Base-by-base conservation (phyloP, 2,329 filamentous ascomycete genomes). In the Sporothrix humicola region DNA sequence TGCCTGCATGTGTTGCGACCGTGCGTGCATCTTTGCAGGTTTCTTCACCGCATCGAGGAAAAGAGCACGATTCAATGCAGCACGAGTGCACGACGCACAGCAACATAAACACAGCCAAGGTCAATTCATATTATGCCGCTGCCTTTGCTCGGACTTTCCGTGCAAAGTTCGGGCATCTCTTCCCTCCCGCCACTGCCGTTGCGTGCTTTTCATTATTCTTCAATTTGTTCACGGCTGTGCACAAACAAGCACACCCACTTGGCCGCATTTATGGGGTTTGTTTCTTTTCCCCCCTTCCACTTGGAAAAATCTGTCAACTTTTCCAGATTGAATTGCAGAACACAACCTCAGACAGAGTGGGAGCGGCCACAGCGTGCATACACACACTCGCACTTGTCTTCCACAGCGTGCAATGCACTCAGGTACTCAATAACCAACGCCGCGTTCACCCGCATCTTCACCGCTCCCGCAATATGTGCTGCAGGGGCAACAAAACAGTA, bases 61-160 rank as follows among this genome's bases (percentile, higher is more conserved):
- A 50, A 17, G 10, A 26, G 10, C 37, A 52, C 6, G 37, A 23
- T 7, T 37, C 31, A 7, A 12, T 37, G 8, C 46, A 68, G 17
- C 15, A 37, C 3, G 23, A 26, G 23, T 26, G 23, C 23, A 26
- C 23, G 23, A 26, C 23, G 23, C 31, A 37, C 31, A 37, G 31
- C 31, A 37, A 37, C 31, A 37, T 37, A n/a, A 44, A 20, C 8
- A 42, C 4, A 52, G 44, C 56, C 56, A 13, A 71, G 44, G 23
- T 23, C 56, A 8, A 9, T 52, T 46, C 26, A 72, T 69, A 69
- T 59, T 63, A 52, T 73, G 63, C 71, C 66, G 66, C 52, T 13
- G 71, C 50, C 68, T 69, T 37, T 61, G 50, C 42, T 50, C 52
- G 63, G 71, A 42, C 42, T 37, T 61, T 23, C 71, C 56, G 20